Conservation (phyloP, 352 stramenopile species). For the Globisporangium okanoganense region DNA sequence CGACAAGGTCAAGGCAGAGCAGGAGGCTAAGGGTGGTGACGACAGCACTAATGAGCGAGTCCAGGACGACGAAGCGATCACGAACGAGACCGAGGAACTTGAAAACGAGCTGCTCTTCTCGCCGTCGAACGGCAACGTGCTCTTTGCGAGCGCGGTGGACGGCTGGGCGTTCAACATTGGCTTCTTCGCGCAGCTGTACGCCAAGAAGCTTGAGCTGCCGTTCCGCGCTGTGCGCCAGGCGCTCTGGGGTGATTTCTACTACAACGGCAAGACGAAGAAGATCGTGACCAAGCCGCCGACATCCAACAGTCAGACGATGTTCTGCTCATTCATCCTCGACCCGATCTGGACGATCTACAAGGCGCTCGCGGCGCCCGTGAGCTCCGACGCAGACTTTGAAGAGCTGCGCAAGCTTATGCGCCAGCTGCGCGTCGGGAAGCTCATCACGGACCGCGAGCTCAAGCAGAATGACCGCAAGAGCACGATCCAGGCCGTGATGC, state of each 20-base stretch:
- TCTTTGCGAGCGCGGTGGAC: slow-evolving; percentile 91
- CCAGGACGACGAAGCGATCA: slow-evolving; percentile 49
- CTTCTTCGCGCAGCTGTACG: slow-evolving; percentile 71
- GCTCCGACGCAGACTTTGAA: slow-evolving; percentile 45
- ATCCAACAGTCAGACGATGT: slow-evolving; percentile 82
- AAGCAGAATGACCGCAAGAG: slow-evolving; percentile 62
- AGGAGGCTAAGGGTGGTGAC: slow-evolving; percentile 9
- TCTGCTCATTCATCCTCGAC: slow-evolving; percentile 90
- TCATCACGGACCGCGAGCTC: slow-evolving; percentile 68
- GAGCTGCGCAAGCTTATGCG: slow-evolving; percentile 57
- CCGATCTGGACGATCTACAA: slow-evolving; percentile 90
- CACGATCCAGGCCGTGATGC: slow-evolving; percentile 72
- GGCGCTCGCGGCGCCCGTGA: slow-evolving; percentile 36
- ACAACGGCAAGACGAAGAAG: slow-evolving; percentile 90
- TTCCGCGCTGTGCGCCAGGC: slow-evolving; percentile 61
- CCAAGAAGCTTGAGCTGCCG: slow-evolving; percentile 67
- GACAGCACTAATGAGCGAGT: slow-evolving; percentile 8
- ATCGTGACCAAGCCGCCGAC: slow-evolving; percentile 77
- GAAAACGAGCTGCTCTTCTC: slow-evolving; percentile 85
- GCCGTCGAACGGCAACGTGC: slow-evolving; percentile 88
- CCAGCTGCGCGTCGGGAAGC: slow-evolving; percentile 61
- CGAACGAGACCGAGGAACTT: slow-evolving; percentile 54
- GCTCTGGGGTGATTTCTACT: slow-evolving; percentile 92
- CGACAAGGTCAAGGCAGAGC: slow-evolving; percentile 19
- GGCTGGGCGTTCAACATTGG: slow-evolving; percentile 92